Evolutionary conservation across 306 rosid genomes (phyloP), one percentile per base, ranked within the genome.

Genomic region (peach (Prunus persica)): DNA sequence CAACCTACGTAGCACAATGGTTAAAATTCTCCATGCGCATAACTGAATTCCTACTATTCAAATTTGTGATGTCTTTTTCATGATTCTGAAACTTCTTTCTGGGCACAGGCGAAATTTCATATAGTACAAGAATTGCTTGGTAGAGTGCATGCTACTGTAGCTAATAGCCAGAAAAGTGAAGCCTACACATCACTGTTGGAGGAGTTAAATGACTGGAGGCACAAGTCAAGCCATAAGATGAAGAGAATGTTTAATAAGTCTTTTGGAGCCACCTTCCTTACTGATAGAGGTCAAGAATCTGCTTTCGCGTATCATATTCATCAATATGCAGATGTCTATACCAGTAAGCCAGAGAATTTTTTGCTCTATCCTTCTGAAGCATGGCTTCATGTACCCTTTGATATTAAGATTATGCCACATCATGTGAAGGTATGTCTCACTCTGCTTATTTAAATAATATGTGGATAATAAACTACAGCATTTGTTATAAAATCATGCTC

Each of bases 341-440:
- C 98, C 80, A 94, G 98, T 75, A 94, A 92, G 83, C 96, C 98
- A 20, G 98, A 94, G 87, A 94, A 94, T 79, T 94, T 94, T 82
- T 86, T 90, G 73, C 81, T 73, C 75, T 85, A 92, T 84, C 90
- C 95, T 80, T 88, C 92, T 74, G 97, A 94, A 69, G 95, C 97
- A 65, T 94, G 98, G 98, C 88, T 94, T 80, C 93, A 92, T 82
- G 93, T 87, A 62, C 98, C 98, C 24, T 94, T 62, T 68, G 97
- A 94, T 85, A 85, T 94, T 87, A 95, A 95, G 92, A 90, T 92
- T 80, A 86, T 95, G 95, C 98, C 98, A 75, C 97, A 95, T 80
- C 97, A 95, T 79, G 87, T 95, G 80, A 95, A 95, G 97, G 98
- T 91, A 84, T 8, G 57, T 72, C 80, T 74, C 22, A 58, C 30